A percentile compares a stretch with the other conserved stretches of the same genome.
Evolutionary conservation across 2,329 filamentous ascomycete species (phyloP).

Genomic region (Xylaria sp.): DNA sequence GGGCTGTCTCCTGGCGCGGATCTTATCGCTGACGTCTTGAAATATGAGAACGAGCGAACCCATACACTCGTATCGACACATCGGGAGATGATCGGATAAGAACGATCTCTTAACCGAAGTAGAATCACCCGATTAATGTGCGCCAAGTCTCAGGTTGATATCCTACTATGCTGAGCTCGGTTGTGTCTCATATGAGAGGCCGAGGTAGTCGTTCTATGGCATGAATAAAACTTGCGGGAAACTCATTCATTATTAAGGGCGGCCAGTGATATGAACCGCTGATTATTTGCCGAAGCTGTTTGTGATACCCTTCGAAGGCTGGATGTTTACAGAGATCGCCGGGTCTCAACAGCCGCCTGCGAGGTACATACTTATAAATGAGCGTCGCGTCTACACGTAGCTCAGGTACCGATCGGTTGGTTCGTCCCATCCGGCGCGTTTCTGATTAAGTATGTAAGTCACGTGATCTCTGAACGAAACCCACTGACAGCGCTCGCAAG

Average conservation of each 20-base stretch:
- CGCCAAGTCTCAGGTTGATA: neutral
- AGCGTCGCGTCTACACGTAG: neutral
- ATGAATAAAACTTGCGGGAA: neutral
- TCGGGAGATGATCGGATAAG: slow-evolving; percentile 34
- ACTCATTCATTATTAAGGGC: neutral
- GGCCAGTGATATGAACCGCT: too few species aligned
- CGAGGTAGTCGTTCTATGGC: neutral
- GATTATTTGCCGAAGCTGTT: neutral
- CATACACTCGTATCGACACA: slow-evolving; percentile 62
- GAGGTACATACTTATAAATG: neutral
- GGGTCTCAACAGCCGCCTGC: neutral
- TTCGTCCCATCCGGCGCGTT: neutral
- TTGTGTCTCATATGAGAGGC: too few species aligned
- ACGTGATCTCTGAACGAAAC: too few species aligned
- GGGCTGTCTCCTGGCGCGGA: slow-evolving; percentile 44
- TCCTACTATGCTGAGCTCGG: too few species aligned
- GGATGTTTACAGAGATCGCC: too few species aligned
- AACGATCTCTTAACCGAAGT: neutral
- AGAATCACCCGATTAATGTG: neutral
- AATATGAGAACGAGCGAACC: slow-evolving; percentile 56
- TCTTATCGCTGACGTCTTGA: slow-evolving; percentile 50
- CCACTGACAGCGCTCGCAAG: too few species aligned
- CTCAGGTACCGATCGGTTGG: neutral
- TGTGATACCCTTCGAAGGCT: neutral
- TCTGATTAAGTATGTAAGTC: neutral